Conservation (phyloP, 2,329 filamentous ascomycete species). For the Ilyonectria mors-panacis region DNA sequence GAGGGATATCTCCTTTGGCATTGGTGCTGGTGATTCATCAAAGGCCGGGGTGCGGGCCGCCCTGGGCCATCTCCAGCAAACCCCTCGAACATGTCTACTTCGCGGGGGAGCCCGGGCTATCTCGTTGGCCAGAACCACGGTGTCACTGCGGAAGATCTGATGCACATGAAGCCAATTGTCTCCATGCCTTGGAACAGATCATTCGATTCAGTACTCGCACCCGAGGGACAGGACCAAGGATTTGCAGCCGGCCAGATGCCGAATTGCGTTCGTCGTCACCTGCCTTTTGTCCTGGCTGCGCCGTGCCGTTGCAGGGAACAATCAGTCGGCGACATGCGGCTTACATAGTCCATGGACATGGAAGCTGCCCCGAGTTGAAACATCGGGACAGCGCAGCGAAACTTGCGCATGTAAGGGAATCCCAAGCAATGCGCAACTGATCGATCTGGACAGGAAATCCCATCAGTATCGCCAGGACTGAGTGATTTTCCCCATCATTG, state of each 20-base stretch:
- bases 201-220: conserved; percentile 14
- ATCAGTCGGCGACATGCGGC: conserved; percentile 21
- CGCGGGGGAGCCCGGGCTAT: conserved; percentile 8
- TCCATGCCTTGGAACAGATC: conserved; percentile 14
- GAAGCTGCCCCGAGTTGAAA: conserved; percentile 24
- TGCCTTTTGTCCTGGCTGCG: conserved; percentile 15
- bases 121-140: conserved; percentile 16
- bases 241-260: conserved; percentile 11
- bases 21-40: conserved; percentile 19
- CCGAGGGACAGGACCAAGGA: conserved; percentile 4
- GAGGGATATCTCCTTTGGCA: conserved; percentile 14
- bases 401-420: conserved; percentile 4
- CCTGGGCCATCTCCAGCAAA: conserved; percentile 22
- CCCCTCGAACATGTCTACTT: conserved; percentile 12
- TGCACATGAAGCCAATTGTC: conserved; percentile 21
- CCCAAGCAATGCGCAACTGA: not conserved
- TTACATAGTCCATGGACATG: conserved; percentile 11
- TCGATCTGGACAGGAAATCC: not conserved
- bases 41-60: conserved; percentile 11
- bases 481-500: not conserved
- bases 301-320: conserved; percentile 29
- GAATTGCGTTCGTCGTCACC: conserved; percentile 20
- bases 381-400: conserved; percentile 9
- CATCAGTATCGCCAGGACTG: not conserved
- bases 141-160: conserved; percentile 22